Base-by-base conservation (phyloP, 257 asterid genomes). In the Nicotiana tomentosiformis region DNA sequence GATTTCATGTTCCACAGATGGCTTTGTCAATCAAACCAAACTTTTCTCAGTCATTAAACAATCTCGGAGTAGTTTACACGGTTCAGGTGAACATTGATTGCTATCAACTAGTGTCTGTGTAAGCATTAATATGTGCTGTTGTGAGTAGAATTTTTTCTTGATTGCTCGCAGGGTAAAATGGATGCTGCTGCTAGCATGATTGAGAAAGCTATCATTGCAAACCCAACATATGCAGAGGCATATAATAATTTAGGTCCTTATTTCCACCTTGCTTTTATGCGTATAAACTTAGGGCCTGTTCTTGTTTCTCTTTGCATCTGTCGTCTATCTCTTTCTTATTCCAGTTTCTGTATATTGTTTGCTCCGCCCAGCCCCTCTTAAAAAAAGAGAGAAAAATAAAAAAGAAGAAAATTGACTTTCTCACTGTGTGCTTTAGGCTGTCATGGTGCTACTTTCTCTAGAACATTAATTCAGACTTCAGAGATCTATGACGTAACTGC, bases 191-290 rank as follows among this genome's bases (percentile, higher is more conserved):
- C 97, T 10, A 90, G 91, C 91, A 93, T 96, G 98, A 93, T 96
- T 86, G 97, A 96, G 90, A 96, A 95, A 89, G 98, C 99, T 84
- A 96, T 96, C 84, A 91, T 89, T 81, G 98, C 99, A 57, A 96
- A 96, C 85, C 99, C 99, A n/a, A 91, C 97, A 77, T 96, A 96
- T 87, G 99, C 99, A n/a, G 99, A 96, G 87, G 99, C 99, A 72
- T 96, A 96, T 82, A 96, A 96, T 83, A 96, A 96, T 86, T 87
- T 96, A 92, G 99, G 99, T 96, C 81, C 81, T 65, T 85, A 65
- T 84, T 76, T 77, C 53, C 67, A 62, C 26, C 86, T 66, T 51
- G 15, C 66, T 10, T 55, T 14, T 32, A 62, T 53, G 35, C 46
- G 69, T 64, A 8, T 46, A 8, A 56, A 30, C 32, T 33, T 68